Conservation (phyloP, 768 basidiomycete genomes). For the Mycena belliarum region DNA sequence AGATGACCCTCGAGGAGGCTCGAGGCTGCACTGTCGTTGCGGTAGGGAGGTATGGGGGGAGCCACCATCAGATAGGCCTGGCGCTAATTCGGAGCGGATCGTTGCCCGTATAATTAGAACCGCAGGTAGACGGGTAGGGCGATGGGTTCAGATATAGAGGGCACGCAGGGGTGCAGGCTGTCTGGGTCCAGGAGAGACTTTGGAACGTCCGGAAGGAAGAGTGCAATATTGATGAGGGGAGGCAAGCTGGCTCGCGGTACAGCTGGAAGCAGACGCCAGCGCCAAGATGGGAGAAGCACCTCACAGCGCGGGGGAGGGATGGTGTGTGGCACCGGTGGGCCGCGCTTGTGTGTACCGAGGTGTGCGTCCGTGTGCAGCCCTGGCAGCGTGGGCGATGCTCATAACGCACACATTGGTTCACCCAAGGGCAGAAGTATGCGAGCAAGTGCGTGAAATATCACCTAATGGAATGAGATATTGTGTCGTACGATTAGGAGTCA, state of each 20-base stretch:
- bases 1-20: neutral
- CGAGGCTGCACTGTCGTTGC: neutral
- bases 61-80: neutral
- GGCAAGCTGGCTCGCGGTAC: conserved; percentile 1
- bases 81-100: conserved; percentile 6
- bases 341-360: neutral
- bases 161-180: conserved; percentile 1
- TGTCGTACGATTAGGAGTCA: neutral
- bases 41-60: too few relatives aligned
- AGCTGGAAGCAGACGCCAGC: neutral
- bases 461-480: neutral
- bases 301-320: neutral
- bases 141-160: conserved; percentile 10
- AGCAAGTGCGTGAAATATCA: neutral
- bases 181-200: too few relatives aligned
- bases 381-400: neutral
- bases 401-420: neutral
- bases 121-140: neutral
- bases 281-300: neutral
- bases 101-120: neutral
- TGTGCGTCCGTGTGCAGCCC: neutral
- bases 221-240: too few relatives aligned
- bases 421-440: too few relatives aligned
- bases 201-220: conserved; percentile 1
- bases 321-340: too few relatives aligned